Percentiles rank a stretch among this genome's conserved stretches.
These are phyloP conservation scores for Hericium coralloides DNA, from an alignment of 768 basidiomycete species.

Conservation along the genomic window DNA sequence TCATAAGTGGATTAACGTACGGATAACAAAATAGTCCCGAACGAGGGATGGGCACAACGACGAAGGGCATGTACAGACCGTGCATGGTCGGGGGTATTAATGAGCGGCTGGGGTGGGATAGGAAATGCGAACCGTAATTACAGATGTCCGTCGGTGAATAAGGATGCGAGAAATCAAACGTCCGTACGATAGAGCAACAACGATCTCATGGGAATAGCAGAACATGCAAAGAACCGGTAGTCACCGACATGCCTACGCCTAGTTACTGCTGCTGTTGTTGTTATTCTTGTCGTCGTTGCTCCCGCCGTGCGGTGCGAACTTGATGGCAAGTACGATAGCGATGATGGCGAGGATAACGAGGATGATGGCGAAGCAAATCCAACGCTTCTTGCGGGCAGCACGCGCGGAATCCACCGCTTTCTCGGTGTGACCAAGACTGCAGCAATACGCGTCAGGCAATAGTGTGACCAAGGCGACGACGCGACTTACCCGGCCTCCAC, in stretches of 20 bases:
- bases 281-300: slow-evolving; percentile 15
- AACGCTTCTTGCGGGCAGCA: slow-evolving; percentile 88
- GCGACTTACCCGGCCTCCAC: slow-evolving; percentile 69
- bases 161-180: background rate
- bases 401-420: slow-evolving; percentile 83
- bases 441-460: background rate
- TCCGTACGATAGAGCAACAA: background rate
- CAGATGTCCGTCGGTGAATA: background rate
- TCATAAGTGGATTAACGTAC: background rate
- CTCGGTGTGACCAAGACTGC: slow-evolving; percentile 72
- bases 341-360: slow-evolving; percentile 59
- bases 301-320: slow-evolving; percentile 37
- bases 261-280: too few species aligned
- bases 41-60: background rate
- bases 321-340: slow-evolving; percentile 51
- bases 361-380: slow-evolving; percentile 86
- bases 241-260: too few species aligned
- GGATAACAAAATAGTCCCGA: background rate
- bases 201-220: too few species aligned
- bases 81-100: background rate
- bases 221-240: too few species aligned
- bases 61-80: background rate
- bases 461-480: too few species aligned
- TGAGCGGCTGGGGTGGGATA: background rate
- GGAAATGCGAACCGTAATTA: background rate